Percentiles rank a stretch among this genome's conserved stretches.
Conservation (phyloP, 208 protist species). For the Leishmania tropica region DNA sequence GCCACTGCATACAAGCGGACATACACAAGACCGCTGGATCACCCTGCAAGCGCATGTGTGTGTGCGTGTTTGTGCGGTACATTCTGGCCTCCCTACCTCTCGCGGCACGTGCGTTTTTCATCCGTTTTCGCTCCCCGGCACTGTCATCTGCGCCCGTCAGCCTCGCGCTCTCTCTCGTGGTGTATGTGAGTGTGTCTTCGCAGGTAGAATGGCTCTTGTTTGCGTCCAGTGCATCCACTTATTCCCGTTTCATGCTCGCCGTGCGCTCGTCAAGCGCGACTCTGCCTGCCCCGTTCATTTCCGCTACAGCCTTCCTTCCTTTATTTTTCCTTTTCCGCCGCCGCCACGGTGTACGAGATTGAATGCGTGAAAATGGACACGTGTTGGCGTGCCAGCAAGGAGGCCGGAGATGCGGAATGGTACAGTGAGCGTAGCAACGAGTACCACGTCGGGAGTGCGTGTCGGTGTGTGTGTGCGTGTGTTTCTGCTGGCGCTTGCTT, state of each 20-base stretch:
- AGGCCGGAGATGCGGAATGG: not conserved
- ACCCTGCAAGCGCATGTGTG: not conserved
- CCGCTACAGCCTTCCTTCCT: not conserved
- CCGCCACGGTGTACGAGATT: not conserved
- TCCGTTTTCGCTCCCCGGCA: not conserved
- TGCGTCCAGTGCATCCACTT: not conserved
- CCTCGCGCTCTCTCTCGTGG: not conserved
- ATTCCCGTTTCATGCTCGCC: not conserved
- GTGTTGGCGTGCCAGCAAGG: not conserved
- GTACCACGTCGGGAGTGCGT: not conserved
- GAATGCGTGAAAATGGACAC: not conserved
- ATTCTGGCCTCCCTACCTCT: not conserved
- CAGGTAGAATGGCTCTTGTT: not conserved
- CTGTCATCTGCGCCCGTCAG: not conserved
- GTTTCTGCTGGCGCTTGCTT: not conserved
- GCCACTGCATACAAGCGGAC: not conserved
- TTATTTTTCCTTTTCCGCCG: not conserved
- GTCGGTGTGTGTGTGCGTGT: not conserved
- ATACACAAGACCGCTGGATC: not conserved
- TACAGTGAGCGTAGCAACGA: not conserved
- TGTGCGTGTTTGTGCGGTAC: too few relatives aligned
- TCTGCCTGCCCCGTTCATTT: not conserved
- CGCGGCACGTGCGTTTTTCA: not conserved
- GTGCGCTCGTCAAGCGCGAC: not conserved
- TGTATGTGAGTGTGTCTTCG: not conserved